A percentile compares a stretch with the other conserved stretches of the same genome.
These are phyloP conservation scores for Hordeum pubiflorum DNA, from an alignment of 202 grass and related monocot species.

Conservation along the genomic window DNA sequence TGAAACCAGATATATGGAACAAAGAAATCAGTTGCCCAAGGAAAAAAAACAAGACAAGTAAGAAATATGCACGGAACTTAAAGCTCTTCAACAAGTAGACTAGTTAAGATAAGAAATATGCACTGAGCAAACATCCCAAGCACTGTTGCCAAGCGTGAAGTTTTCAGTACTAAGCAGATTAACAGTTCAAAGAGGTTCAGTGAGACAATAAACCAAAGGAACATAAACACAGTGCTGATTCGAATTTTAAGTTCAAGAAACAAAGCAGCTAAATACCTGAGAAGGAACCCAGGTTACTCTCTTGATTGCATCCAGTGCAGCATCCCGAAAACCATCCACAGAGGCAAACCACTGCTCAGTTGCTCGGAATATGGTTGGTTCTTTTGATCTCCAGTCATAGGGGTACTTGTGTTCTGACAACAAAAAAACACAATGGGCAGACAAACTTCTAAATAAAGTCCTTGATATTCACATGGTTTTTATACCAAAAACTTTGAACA, in stretches of 20 bases:
- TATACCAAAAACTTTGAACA: slow-evolving; percentile 2
- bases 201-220: slow-evolving; percentile 16
- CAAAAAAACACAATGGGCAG: slow-evolving; percentile 7
- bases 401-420: slow-evolving; percentile 95
- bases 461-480: background rate
- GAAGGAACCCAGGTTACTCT: slow-evolving; percentile 83
- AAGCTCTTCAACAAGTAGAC: background rate
- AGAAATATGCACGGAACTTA: background rate
- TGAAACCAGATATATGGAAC: background rate
- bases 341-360: slow-evolving; percentile 99
- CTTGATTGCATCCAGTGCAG: slow-evolving; percentile 89
- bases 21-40: background rate
- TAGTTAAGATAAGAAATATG: slow-evolving; percentile 17
- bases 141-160: background rate
- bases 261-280: slow-evolving; percentile 46
- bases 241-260: background rate
- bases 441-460: slow-evolving; percentile 19
- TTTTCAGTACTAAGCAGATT: background rate
- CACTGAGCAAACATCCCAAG: background rate
- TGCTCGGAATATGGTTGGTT: slow-evolving; percentile 95
- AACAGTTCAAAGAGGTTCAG: background rate
- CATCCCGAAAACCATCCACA: slow-evolving; percentile 84
- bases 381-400: slow-evolving; percentile 98
- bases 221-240: background rate
- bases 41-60: background rate